phyloP scores from a whole-genome alignment of 768 basidiomycete species.

The Bullera alba region DNA sequence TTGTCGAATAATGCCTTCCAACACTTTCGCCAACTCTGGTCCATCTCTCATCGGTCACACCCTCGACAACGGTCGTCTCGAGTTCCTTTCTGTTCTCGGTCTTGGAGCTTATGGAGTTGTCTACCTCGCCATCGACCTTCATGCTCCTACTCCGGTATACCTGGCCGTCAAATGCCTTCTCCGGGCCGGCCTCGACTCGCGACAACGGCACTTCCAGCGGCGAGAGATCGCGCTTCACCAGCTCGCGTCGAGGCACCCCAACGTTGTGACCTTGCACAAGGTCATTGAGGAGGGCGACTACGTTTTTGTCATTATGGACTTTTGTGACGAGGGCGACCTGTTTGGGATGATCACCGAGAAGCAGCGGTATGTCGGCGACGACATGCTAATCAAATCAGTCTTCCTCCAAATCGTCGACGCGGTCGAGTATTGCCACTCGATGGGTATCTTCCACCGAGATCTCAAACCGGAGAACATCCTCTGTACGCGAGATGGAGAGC shows the following conservation, averaged over 20 bases:
- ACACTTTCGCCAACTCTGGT: constrained; percentile 41
- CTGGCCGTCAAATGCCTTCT: constrained; percentile 87
- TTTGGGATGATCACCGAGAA: constrained; percentile 71
- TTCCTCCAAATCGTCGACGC: constrained; percentile 92
- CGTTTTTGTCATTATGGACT: constrained; percentile 83
- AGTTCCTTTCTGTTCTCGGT: constrained; percentile 79
- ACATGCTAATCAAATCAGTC: constrained; percentile 74
- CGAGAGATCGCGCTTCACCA: constrained; percentile 59
- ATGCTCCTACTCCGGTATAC: constrained; percentile 50
- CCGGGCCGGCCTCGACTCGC: constrained; percentile 53
- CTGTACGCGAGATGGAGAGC: constrained; percentile 63
- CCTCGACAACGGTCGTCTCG: constrained; percentile 74
- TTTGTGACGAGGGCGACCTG: constrained; percentile 80
- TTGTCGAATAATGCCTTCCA: constrained; percentile 34
- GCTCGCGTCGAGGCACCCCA: constrained; percentile 48
- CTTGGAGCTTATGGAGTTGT: constrained; percentile 94
- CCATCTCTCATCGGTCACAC: constrained; percentile 56
- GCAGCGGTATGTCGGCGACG: constrained; percentile 67
- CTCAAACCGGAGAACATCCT: constrained; percentile 87
- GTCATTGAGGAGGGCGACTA: constrained; percentile 57
- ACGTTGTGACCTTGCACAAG: constrained; percentile 64
- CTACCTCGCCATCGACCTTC: constrained; percentile 71
- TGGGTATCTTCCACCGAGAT: constrained; percentile 92
- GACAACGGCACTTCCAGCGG: constrained; percentile 61
- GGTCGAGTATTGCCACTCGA: constrained; percentile 82